Evolutionary conservation across 169 alveolate genomes (phyloP), one percentile per base, ranked within the genome.

Genomic region (Plasmodium berghei): DNA sequence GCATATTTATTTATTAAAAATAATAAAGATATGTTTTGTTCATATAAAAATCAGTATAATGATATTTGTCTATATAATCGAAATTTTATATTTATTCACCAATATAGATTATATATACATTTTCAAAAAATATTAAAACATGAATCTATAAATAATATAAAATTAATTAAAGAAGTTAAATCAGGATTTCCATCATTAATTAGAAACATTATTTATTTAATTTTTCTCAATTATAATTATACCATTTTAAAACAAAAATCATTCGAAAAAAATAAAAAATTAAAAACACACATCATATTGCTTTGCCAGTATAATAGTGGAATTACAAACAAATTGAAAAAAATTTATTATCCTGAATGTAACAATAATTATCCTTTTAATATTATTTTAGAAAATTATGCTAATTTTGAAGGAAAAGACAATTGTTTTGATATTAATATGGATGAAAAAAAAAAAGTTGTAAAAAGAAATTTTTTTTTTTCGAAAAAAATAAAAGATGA

Each of bases 1-100:
- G 90, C 90, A 1, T 66, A 80, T 55, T 18, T 12, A 71, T 80
- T 80, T 54, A 59, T 80, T n/a, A 20, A 12, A 18, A 80, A 54
- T n/a, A 54, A 54, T 67, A 10, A 46, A 9, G 3, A 28, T 28
- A 28, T 28, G 3, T 24, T n/a, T 14, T 16, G 14, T 45, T 52
- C 55, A 24, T 10, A 14, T 64, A 34, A 42, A 24, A 20, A 20
- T 9, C 12, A 18, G 12, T 24, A 24, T 1, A 16, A 73, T 9
- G 62, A 56, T 14, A 24, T 42, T 9, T 80, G 75, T 24, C 18
- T 66, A 20, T 80, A 80, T 26, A 48, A 34, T n/a, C 66, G 55
- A 12, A 49, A 67, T 14, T 58, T 40, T 59, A 28, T 46, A 42
- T 80, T 80, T 59, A 54, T 80, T 4, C 48, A 80, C 16, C 90